Percentiles rank a stretch among this genome's conserved stretches.
Evolutionary conservation across 2,329 filamentous ascomycete species (phyloP).

Genomic region (Coleophoma eucalyptorum): DNA sequence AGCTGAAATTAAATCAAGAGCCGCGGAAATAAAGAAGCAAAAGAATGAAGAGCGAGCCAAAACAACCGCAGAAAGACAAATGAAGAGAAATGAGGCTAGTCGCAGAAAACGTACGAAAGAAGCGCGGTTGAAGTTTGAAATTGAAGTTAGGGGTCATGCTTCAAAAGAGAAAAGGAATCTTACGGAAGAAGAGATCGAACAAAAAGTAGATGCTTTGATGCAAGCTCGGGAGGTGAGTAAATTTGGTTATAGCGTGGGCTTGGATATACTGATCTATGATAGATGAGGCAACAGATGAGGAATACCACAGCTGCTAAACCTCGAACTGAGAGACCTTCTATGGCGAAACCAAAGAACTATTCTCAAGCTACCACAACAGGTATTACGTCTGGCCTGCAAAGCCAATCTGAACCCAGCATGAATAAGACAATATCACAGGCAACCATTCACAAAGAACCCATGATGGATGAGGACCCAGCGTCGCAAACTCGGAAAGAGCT

Average conservation of each 20-base stretch:
- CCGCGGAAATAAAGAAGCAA: neutral
- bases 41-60: neutral
- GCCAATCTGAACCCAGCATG: neutral
- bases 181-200: slow-evolving; percentile 5
- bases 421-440: neutral
- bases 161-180: slow-evolving; percentile 3
- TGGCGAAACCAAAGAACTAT: too few relatives aligned
- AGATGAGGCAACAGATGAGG: neutral
- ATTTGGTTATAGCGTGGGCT: neutral
- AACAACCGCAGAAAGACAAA: neutral
- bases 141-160: slow-evolving; percentile 6
- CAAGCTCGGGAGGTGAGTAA: slow-evolving; percentile 10
- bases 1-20: neutral
- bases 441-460: neutral
- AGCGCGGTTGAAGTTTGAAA: slow-evolving; percentile 6
- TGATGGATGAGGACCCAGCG: neutral
- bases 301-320: too few relatives aligned
- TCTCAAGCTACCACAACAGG: neutral
- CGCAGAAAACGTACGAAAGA: neutral
- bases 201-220: slow-evolving; percentile 12
- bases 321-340: too few relatives aligned
- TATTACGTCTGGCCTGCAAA: too few relatives aligned
- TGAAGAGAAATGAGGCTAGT: neutral
- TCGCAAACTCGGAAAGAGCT: neutral
- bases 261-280: neutral